Base-by-base conservation (phyloP, 768 basidiomycete genomes). In the Calvatia gigantea region DNA sequence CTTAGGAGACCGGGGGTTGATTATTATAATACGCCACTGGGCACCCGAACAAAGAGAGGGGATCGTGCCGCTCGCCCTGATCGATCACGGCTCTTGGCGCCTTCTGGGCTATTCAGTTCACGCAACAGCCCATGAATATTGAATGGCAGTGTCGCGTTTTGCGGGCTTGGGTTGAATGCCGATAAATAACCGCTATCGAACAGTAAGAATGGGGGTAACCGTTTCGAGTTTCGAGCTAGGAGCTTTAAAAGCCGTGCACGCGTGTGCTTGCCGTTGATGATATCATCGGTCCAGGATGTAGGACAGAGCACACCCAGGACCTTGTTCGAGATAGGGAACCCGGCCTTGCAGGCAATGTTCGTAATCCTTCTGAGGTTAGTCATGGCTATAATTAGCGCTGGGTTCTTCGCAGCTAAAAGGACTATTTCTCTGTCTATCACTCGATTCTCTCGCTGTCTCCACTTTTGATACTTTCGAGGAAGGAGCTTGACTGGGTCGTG, bases 401-500 rank as follows among this genome's bases (percentile, higher is more conserved):
- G 33, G 12, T 29, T 49, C 33, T 25, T 49, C 48, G 19, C 5
- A 23, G 48, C 33, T 37, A 46, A 25, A 46, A 14, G n/a, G 14
- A 27, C 6, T 15, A 2, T 1, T 12, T 29, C 29, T 5, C 2
- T 6, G 15, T 15, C 14, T 7, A 21, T 3, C 6, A n/a, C 23
- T 8, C 15, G n/a, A n/a, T 31, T 12, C 25, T 14, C 44, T 25
- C 17, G 5, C 27, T 6, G 4, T 19, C 41, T 42, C 35, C 35
- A 37, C 11, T 37, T 8, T 7, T 4, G 7, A 12, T 12, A 6
- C 41, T 17, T 19, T 42, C 41, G 41, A 42, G 41, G 25, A 28
- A 25, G 23, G 27, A 15, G 46, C 46, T 56, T 56, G 49, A 46
- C 42, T 56, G 46, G 49, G 45, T 47, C 54, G 54, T 56, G 54